Base-by-base conservation (phyloP, 2,329 filamentous ascomycete species). In the Spiromastix sp. region DNA sequence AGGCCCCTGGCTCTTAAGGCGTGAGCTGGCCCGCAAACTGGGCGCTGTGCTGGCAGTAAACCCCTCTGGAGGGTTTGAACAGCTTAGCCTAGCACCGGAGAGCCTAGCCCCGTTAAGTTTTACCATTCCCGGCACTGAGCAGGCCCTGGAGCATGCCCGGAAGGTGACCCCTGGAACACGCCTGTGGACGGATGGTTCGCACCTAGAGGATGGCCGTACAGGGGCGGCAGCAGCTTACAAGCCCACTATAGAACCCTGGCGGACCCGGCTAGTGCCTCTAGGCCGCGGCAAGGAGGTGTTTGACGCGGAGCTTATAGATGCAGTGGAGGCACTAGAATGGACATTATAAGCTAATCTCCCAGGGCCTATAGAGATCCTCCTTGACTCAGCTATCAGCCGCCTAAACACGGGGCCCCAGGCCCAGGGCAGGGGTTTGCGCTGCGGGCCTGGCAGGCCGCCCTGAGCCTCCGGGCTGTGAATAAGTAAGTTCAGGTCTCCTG, bases 401-500 rank as follows among this genome's bases (percentile, higher is more conserved):
- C 21, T 24, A n/a, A 24, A n/a, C 21, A 24, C n/a, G 21, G 21
- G 21, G 21, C 7, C n/a, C 21, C 21, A 24, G 21, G 21, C 21
- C 21, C 21, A 7, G n/a, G 21, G 7, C 21, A 24, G n/a, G 21
- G n/a, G 10, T 21, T 39, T 12, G 20, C 16, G 6, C 12, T 36
- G 13, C 32, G 25, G 28, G 32, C 32, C 10, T 27, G 31, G 10
- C 12, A n/a, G 15, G 28, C 26, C 13, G 32, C 32, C 17, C 16
- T 11, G 20, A 18, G 16, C 16, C 28, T 39, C n/a, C 21, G 12
- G 13, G 9, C 19, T 8, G 20, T 13, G 16, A 32, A 27, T 6
- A n/a, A 13, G 10, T 7, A 36, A 25, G 11, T 19, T 15, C 34
- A 15, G 11, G 27, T 36, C 12, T 24, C 29, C 15, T 40, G 33